Percentiles rank a stretch among this genome's conserved stretches.
Conservation (phyloP, 1,284 basidiomycete genomes). For the Ganoderma sp. region DNA sequence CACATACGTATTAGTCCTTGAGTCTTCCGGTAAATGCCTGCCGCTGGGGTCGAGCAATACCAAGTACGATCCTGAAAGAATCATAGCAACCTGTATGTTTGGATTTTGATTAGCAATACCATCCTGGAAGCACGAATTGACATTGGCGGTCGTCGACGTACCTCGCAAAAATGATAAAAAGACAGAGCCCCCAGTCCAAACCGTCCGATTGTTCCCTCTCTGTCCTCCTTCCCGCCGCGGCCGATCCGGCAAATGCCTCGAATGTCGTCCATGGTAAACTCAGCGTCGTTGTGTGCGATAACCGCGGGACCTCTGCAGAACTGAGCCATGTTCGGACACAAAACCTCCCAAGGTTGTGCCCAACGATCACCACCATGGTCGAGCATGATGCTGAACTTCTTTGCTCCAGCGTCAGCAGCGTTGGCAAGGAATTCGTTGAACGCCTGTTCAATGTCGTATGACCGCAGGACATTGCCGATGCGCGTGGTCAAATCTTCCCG, state of each 20-base stretch:
- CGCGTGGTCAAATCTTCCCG: slow-evolving; percentile 39
- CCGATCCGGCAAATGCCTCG: slow-evolving; percentile 51
- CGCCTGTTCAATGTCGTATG: slow-evolving; percentile 49
- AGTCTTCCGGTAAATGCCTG: slow-evolving; percentile 41
- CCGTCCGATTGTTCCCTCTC: slow-evolving; percentile 49
- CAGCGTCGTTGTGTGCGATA: slow-evolving; percentile 50
- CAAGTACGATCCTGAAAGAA: slow-evolving; percentile 49
- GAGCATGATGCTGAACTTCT: slow-evolving; percentile 45
- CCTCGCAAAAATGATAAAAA: slow-evolving; percentile 57
- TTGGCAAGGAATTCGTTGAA: slow-evolving; percentile 57
- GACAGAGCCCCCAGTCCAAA: slow-evolving; percentile 57
- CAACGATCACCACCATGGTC: slow-evolving; percentile 37
- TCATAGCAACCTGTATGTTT: slow-evolving; percentile 46
- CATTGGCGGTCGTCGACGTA: slow-evolving; percentile 31
- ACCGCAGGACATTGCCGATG: slow-evolving; percentile 40
- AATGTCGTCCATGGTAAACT: slow-evolving; percentile 50
- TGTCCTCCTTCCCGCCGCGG: slow-evolving; percentile 49
- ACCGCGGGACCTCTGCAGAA: slow-evolving; percentile 46
- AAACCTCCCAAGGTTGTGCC: slow-evolving; percentile 29
- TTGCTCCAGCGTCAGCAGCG: slow-evolving; percentile 53
- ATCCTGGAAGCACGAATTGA: neutral
- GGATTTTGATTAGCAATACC: neutral
- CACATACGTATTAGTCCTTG: slow-evolving; percentile 34
- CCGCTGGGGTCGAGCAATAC: slow-evolving; percentile 54
- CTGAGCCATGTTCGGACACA: slow-evolving; percentile 42